Percentiles rank a stretch among this genome's conserved stretches.
phyloP scores from a whole-genome alignment of 805 yeast species.

The Pichia nakasei region DNA sequence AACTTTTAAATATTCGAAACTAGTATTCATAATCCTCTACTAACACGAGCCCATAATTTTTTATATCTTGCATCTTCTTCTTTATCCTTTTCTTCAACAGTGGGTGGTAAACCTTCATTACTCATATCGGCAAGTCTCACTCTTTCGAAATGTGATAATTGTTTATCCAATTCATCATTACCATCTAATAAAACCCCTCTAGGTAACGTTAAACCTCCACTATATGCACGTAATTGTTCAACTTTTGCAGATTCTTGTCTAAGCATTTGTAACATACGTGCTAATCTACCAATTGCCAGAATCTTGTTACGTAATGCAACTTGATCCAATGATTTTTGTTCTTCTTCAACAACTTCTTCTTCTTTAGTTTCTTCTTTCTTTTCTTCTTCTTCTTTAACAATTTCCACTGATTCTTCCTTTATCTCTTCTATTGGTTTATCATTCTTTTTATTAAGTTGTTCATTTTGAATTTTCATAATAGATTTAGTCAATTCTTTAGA shows the following conservation, averaged over 20 bases:
- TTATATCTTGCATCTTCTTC: conserved; percentile 9
- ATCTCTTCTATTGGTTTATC: neutral
- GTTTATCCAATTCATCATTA: conserved; percentile 62
- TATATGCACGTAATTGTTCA: conserved; percentile 63
- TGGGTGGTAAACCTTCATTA: conserved; percentile 85
- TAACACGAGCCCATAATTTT: conserved; percentile 3
- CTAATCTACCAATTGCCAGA: conserved; percentile 90
- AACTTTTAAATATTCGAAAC: too few relatives aligned
- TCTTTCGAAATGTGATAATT: conserved; percentile 70
- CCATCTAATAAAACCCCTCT: conserved; percentile 83
- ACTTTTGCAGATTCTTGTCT: conserved; percentile 87
- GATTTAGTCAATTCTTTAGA: conserved; percentile 33
- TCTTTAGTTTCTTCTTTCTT: neutral
- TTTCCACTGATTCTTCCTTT: neutral
- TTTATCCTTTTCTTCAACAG: conserved; percentile 21
- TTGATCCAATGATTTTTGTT: conserved; percentile 22
- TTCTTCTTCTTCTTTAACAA: neutral
- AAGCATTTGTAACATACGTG: conserved; percentile 85
- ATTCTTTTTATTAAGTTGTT: neutral
- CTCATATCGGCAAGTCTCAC: conserved; percentile 71
- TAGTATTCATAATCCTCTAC: neutral
- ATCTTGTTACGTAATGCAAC: conserved; percentile 70
- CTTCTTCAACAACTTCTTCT: conserved; percentile 2
- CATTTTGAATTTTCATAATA: conserved; percentile 16
- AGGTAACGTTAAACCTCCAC: conserved; percentile 66